phyloP scores from a whole-genome alignment of 148 eudicot species.

The Oxyria digyna region DNA sequence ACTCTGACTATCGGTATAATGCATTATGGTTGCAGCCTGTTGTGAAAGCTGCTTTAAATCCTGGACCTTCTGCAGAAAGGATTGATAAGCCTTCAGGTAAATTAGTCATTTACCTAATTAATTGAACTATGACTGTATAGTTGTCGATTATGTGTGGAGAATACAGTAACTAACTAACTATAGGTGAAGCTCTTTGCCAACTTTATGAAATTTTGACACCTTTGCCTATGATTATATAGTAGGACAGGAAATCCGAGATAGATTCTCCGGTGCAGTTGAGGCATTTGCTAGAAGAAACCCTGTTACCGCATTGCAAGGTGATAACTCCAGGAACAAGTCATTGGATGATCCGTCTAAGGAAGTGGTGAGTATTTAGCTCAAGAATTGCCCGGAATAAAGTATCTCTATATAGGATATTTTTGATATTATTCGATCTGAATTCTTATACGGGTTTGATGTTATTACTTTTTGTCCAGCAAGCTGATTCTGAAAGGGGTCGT shows the following conservation, averaged over 20 bases:
- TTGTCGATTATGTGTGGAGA: background rate
- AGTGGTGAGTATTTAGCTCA: constrained; percentile 47
- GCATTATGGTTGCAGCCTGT: constrained; percentile 32
- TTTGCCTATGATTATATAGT: constrained; percentile 17
- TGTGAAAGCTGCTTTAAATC: constrained; percentile 44
- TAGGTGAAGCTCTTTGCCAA: background rate
- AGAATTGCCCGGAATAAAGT: too few species aligned
- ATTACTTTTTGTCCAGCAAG: constrained; percentile 29
- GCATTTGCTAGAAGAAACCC: constrained; percentile 62
- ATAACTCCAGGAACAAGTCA: constrained; percentile 54
- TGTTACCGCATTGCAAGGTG: constrained; percentile 43
- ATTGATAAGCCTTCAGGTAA: constrained; percentile 61
- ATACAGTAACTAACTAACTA: too few species aligned
- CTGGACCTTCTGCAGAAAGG: constrained; percentile 76
- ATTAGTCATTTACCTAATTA: background rate
- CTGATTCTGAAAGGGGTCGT: constrained; percentile 64
- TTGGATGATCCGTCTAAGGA: constrained; percentile 53
- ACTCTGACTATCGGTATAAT: background rate
- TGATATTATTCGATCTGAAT: too few species aligned
- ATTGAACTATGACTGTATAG: background rate
- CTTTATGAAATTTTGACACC: background rate
- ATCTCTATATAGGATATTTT: too few species aligned
- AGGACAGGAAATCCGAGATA: constrained; percentile 62
- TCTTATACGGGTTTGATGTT: background rate
- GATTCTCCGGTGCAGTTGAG: constrained; percentile 68